Evolutionary conservation across 129 eudicot species (phyloP).

Genomic region (Lactuca saligna): DNA sequence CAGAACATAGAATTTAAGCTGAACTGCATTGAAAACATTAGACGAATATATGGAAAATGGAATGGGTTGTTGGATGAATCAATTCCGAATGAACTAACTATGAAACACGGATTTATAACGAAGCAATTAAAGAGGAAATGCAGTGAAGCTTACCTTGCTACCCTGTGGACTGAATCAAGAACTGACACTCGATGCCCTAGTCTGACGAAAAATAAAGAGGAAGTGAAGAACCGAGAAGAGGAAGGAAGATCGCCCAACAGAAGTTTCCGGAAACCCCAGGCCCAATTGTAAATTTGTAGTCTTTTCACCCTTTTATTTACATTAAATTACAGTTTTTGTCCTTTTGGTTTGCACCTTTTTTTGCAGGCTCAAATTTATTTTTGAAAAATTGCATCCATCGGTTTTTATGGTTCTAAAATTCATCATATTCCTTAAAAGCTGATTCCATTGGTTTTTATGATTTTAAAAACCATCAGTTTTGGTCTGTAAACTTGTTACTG

Average conservation of each 20-base stretch:
- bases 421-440: too few species aligned
- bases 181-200: neutral
- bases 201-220: neutral
- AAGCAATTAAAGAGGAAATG: neutral
- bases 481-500: too few species aligned
- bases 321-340: too few species aligned
- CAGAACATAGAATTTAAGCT: neutral
- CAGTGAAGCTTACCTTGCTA: conserved; percentile 11
- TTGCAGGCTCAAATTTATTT: too few species aligned
- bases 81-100: neutral
- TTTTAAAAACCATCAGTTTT: too few species aligned
- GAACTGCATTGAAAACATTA: neutral
- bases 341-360: too few species aligned
- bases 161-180: neutral
- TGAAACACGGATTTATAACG: neutral
- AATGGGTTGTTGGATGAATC: neutral
- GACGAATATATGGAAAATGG: neutral
- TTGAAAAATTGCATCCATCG: too few species aligned
- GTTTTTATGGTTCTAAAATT: too few species aligned
- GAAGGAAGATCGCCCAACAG: neutral
- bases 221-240: neutral
- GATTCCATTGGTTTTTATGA: too few species aligned
- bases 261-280: neutral
- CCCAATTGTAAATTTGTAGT: too few species aligned
- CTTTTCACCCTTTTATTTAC: too few species aligned